Conservation (phyloP, 495 filamentous ascomycete genomes). For the Ramalina intermedia region DNA sequence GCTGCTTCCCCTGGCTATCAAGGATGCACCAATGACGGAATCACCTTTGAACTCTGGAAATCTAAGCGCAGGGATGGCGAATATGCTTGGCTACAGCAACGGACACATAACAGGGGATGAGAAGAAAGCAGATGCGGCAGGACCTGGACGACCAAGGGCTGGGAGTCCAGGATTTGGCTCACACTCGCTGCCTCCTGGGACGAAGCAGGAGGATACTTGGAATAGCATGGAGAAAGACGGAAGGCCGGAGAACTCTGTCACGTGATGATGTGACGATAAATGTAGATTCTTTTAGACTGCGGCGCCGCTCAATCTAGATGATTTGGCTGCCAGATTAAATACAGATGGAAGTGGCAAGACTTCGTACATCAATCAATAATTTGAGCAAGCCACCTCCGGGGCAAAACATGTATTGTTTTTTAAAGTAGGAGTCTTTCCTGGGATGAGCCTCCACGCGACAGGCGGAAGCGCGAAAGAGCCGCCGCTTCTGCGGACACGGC, state of each 20-base stretch:
- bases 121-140: slow-evolving; percentile 43
- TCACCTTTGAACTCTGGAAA: slow-evolving; percentile 22
- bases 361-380: too few species aligned
- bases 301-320: neutral
- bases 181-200: slow-evolving; percentile 54
- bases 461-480: too few species aligned
- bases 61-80: slow-evolving; percentile 19
- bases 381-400: too few species aligned
- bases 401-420: too few species aligned
- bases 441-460: too few species aligned
- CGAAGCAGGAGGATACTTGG: slow-evolving; percentile 74
- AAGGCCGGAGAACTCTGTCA: neutral
- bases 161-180: slow-evolving; percentile 35
- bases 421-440: too few species aligned
- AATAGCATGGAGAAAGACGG: slow-evolving; percentile 30
- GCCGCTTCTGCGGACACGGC: too few species aligned
- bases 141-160: slow-evolving; percentile 36
- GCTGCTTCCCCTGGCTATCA: slow-evolving; percentile 51
- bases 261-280: slow-evolving; percentile 1
- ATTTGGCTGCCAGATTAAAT: neutral
- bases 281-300: neutral
- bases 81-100: slow-evolving; percentile 15
- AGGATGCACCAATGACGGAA: slow-evolving; percentile 11
- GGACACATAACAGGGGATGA: slow-evolving; percentile 34
- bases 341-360: neutral